phyloP scores from a whole-genome alignment of 441 rosid species.

The Brassica hybrid region DNA sequence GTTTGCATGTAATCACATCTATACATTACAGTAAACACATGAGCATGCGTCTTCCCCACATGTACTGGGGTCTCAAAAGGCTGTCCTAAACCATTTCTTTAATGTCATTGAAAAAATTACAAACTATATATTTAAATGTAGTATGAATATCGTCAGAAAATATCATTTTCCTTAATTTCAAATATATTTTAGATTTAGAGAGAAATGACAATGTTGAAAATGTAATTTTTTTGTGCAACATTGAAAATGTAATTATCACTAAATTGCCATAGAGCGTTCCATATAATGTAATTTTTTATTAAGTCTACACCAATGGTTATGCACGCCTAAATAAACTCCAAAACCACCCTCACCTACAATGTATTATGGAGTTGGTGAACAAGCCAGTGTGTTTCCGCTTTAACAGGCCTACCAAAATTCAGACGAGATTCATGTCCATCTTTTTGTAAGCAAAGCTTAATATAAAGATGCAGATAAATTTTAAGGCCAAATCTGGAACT shows the following conservation, averaged over 20 bases:
- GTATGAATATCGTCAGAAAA: not conserved
- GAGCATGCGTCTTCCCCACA: not conserved
- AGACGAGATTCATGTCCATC: too few relatives aligned
- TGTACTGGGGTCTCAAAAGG: slow-evolving; percentile 2
- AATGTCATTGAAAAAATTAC: not conserved
- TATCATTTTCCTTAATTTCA: not conserved
- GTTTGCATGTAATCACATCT: too few relatives aligned
- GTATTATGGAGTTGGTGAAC: not conserved
- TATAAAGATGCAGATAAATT: not conserved
- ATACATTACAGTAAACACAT: not conserved
- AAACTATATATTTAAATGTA: not conserved
- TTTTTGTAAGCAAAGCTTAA: too few relatives aligned
- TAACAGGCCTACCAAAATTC: not conserved
- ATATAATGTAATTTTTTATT: too few relatives aligned
- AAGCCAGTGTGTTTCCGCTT: not conserved
- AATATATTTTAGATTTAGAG: too few relatives aligned
- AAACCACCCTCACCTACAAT: not conserved
- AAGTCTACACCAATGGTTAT: too few relatives aligned
- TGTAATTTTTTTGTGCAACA: too few relatives aligned
- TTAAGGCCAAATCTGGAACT: too few relatives aligned
- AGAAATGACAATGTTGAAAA: too few relatives aligned
- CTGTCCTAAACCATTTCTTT: not conserved
- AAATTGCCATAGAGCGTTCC: too few relatives aligned
- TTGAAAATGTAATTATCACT: too few relatives aligned
- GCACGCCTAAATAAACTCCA: not conserved